Conservation (phyloP, 306 rosid genomes). For the Acacia confusa region DNA sequence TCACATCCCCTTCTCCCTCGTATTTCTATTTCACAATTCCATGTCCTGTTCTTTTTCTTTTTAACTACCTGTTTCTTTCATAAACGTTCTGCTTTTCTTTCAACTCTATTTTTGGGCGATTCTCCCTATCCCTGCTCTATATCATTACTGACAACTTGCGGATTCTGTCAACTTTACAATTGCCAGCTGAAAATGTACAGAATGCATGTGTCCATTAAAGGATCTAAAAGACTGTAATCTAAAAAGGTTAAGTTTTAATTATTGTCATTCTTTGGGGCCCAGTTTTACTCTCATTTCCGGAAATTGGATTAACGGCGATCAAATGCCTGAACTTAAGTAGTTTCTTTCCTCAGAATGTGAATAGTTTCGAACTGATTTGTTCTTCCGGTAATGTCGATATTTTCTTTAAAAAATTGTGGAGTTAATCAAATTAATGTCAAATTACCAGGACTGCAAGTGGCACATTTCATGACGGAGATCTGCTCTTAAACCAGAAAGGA, state of each 20-base stretch:
- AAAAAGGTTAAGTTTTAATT: background rate
- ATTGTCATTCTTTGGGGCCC: constrained; percentile 3
- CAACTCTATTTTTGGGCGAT: background rate
- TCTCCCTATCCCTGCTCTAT: background rate
- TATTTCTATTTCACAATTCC: constrained; percentile 19
- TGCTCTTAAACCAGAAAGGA: constrained; percentile 79
- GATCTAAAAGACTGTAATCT: background rate
- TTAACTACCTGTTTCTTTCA: background rate
- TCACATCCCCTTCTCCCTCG: background rate
- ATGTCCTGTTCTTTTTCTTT: constrained; percentile 12
- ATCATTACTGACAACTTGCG: background rate
- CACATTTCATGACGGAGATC: constrained; percentile 92
- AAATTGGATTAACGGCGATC: background rate
- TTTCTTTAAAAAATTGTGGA: background rate
- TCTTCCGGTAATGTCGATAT: background rate
- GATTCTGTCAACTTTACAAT: background rate
- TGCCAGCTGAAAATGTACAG: background rate
- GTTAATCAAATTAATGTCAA: constrained; percentile 24
- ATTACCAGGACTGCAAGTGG: constrained; percentile 64
- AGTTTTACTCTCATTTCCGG: background rate
- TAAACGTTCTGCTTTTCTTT: background rate
- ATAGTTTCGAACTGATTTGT: background rate
- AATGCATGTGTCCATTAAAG: background rate
- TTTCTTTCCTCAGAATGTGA: background rate
- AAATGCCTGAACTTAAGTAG: background rate